phyloP scores from a whole-genome alignment of 2,329 filamentous ascomycete species.

The Trichoderma sp. region DNA sequence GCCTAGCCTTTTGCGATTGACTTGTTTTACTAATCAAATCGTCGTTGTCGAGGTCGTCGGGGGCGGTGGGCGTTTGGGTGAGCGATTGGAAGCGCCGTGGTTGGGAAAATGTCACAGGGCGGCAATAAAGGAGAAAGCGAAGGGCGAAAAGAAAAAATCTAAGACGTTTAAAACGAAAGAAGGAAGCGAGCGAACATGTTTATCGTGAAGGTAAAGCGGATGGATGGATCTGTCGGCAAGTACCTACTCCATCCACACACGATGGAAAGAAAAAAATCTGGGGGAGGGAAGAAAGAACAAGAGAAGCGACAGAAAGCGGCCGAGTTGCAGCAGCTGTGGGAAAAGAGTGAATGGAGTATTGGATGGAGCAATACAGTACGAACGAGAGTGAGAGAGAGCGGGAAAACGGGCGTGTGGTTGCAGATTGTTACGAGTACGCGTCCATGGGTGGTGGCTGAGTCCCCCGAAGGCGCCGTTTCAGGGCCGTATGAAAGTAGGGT shows the following conservation, averaged over 20 bases:
- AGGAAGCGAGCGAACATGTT: slow-evolving; percentile 16
- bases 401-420: not conserved
- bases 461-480: slow-evolving; percentile 14
- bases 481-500: slow-evolving; percentile 13
- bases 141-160: not conserved
- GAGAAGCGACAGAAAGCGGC: not conserved
- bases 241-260: slow-evolving; percentile 13
- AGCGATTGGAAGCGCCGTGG: slow-evolving; percentile 12
- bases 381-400: not conserved
- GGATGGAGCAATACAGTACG: not conserved
- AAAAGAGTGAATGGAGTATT: slow-evolving; percentile 1
- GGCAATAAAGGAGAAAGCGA: slow-evolving; percentile 1
- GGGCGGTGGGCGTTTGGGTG: not conserved
- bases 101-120: not conserved
- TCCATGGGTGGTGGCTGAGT: slow-evolving; percentile 17
- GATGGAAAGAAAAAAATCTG: slow-evolving; percentile 14
- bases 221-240: slow-evolving; percentile 17
- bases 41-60: not conserved
- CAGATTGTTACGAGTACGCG: slow-evolving; percentile 10
- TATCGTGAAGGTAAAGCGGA: slow-evolving; percentile 11
- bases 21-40: not conserved
- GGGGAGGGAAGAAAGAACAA: not conserved
- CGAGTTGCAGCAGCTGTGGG: not conserved
- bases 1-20: not conserved
- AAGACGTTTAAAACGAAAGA: slow-evolving; percentile 11